Percentiles rank a stretch among this genome's conserved stretches.
phyloP scores from a whole-genome alignment of 2,329 filamentous ascomycete genomes.

The Cytospora paraplurivora region DNA sequence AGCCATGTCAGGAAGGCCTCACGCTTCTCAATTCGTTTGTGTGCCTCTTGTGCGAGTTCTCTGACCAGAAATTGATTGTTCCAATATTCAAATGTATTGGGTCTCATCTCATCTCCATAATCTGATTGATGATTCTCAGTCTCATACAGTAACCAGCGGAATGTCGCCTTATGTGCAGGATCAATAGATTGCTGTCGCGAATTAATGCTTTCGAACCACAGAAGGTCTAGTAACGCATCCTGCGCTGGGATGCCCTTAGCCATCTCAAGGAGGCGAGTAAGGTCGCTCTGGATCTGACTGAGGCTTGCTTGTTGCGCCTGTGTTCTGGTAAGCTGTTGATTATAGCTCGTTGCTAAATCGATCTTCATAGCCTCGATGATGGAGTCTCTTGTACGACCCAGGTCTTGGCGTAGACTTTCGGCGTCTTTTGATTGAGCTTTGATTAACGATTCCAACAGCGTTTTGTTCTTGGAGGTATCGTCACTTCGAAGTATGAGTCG shows the following conservation, averaged over 20 bases:
- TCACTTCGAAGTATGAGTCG: constrained; percentile 2
- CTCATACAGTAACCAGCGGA: constrained; percentile 8
- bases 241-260: background rate
- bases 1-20: constrained; percentile 6
- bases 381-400: background rate
- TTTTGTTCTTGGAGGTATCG: background rate
- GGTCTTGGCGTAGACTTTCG: background rate
- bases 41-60: background rate
- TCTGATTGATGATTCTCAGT: too few species aligned
- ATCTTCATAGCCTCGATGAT: background rate
- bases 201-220: background rate
- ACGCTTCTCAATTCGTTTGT: background rate
- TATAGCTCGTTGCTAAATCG: background rate
- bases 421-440: background rate
- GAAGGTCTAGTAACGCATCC: background rate
- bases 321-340: background rate
- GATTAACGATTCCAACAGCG: background rate
- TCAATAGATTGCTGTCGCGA: constrained; percentile 5
- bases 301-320: background rate
- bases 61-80: background rate
- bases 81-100: too few species aligned
- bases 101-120: too few species aligned
- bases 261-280: background rate
- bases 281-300: background rate
- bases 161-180: constrained; percentile 1